phyloP scores from a whole-genome alignment of 2,329 filamentous ascomycete genomes.

The Knoxdaviesia capensis region DNA sequence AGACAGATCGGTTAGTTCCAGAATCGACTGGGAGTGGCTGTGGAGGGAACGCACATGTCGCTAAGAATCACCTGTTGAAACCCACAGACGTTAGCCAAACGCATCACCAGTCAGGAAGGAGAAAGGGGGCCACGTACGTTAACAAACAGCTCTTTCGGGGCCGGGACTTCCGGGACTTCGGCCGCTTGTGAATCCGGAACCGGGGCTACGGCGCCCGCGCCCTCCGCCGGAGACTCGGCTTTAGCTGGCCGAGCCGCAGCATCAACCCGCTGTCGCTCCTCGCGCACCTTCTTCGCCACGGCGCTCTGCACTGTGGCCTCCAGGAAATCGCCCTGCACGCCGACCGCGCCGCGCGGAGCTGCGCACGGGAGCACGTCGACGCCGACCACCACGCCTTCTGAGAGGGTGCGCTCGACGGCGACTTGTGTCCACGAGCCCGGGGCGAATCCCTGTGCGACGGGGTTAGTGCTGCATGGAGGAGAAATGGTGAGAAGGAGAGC shows the following conservation, averaged over 20 bases:
- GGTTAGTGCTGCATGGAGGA: constrained; percentile 1
- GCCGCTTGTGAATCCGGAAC: constrained; percentile 7
- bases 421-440: constrained; percentile 62
- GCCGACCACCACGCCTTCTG: constrained; percentile 62
- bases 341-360: constrained; percentile 78
- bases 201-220: not conserved
- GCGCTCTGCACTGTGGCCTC: constrained; percentile 38
- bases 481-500: not conserved
- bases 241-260: not conserved
- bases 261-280: constrained; percentile 1
- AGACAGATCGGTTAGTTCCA: constrained; percentile 26
- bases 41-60: constrained; percentile 93
- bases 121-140: constrained; percentile 1
- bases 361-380: constrained; percentile 89
- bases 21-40: constrained; percentile 57
- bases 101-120: not conserved
- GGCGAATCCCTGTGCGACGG: constrained; percentile 44
- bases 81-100: constrained; percentile 5
- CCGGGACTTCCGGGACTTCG: constrained; percentile 1
- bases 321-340: constrained; percentile 88
- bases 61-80: constrained; percentile 56
- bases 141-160: not conserved
- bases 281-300: constrained; percentile 4
- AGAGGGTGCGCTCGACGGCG: constrained; percentile 57
- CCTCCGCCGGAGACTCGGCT: constrained; percentile 8